Evolutionary conservation across 768 basidiomycete species (phyloP).

Genomic region (Gyrodon lividus): DNA sequence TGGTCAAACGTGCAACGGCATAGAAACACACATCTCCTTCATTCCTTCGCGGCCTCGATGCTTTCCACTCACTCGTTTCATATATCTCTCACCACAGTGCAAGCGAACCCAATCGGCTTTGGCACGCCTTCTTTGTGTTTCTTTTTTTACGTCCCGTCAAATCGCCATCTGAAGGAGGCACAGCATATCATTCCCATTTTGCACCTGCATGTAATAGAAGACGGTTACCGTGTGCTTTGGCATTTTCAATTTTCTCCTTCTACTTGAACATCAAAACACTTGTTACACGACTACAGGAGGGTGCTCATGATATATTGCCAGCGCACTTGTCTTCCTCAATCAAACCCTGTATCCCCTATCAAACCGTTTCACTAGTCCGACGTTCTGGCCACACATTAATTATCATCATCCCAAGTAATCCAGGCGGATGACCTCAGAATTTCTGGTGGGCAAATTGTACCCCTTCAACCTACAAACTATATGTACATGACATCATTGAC

Average conservation of each 20-base stretch:
- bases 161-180: conserved; percentile 76
- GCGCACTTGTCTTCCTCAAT: conserved; percentile 4
- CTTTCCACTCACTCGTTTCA: conserved; percentile 34
- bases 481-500: background rate
- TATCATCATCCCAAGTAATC: background rate
- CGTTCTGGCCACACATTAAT: conserved; percentile 4
- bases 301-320: conserved; percentile 6
- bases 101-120: conserved; percentile 48
- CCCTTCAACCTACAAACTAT: background rate
- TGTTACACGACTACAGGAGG: conserved; percentile 7
- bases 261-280: conserved; percentile 10
- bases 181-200: conserved; percentile 43
- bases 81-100: conserved; percentile 36
- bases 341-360: conserved; percentile 15
- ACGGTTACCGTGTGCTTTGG: conserved; percentile 31
- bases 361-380: conserved; percentile 2
- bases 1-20: conserved; percentile 78
- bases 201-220: conserved; percentile 61
- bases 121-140: conserved; percentile 15
- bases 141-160: conserved; percentile 23
- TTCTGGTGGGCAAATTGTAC: background rate
- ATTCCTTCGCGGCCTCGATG: conserved; percentile 24
- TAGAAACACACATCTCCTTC: conserved; percentile 39
- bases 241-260: conserved; percentile 19
- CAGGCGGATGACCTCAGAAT: background rate